phyloP scores from a whole-genome alignment of 1,139 yeast species.

The Sugiyamaella grinbergsii region DNA sequence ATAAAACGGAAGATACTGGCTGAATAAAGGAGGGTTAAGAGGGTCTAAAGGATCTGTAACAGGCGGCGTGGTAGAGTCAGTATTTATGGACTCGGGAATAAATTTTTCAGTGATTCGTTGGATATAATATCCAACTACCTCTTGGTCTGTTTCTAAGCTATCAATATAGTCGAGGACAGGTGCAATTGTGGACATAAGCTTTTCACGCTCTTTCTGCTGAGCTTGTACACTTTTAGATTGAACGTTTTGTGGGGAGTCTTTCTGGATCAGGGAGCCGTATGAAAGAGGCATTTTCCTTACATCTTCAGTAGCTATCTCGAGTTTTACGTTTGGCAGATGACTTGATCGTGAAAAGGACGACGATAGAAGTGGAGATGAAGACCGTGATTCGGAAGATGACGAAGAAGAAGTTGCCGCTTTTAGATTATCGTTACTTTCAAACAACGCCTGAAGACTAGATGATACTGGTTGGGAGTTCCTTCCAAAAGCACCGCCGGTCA shows the following conservation, averaged over 20 bases:
- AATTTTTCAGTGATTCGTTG: constrained; percentile 28
- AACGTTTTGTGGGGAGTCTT: constrained; percentile 8
- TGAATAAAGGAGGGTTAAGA: constrained; percentile 26
- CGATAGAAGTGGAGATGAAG: not conserved
- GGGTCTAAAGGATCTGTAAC: constrained; percentile 11
- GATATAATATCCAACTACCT: constrained; percentile 34
- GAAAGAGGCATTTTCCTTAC: constrained; percentile 31
- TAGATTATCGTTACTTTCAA: constrained; percentile 24
- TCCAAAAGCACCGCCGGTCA: constrained; percentile 12
- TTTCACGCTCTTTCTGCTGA: constrained; percentile 19
- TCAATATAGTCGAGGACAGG: constrained; percentile 36
- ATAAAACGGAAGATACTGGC: constrained; percentile 28
- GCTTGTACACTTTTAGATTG: constrained; percentile 16
- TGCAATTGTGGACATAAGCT: constrained; percentile 15
- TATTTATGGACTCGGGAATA: constrained; percentile 3
- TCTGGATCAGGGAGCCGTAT: constrained; percentile 27
- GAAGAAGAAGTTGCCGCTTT: constrained; percentile 6
- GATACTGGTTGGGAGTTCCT: constrained; percentile 1
- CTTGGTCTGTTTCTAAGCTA: constrained; percentile 35
- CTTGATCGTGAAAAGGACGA: constrained; percentile 3
- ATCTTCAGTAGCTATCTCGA: constrained; percentile 30
- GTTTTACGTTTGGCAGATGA: constrained; percentile 24
- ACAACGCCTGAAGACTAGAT: constrained; percentile 33
- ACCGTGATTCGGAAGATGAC: not conserved
- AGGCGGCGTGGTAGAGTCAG: constrained; percentile 11